Percentiles rank a stretch among this genome's conserved stretches.
phyloP scores from a whole-genome alignment of 495 filamentous ascomycete species.

The Penicillium chermesinum region DNA sequence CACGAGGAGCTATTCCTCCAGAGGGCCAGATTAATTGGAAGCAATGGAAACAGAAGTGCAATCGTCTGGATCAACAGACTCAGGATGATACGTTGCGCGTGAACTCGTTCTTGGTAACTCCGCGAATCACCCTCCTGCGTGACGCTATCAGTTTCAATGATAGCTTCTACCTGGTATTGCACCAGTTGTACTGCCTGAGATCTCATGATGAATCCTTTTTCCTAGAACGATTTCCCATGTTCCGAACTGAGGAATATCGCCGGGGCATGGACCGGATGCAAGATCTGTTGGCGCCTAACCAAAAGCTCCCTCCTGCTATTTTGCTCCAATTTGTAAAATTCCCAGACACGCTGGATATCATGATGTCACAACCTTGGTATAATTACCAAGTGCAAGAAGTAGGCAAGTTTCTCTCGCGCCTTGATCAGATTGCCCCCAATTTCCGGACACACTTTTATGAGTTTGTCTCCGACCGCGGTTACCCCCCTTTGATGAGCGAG shows the following conservation, averaged over 20 bases:
- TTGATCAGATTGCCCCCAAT: slow-evolving; percentile 27
- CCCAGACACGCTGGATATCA: not conserved
- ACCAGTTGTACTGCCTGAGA: slow-evolving; percentile 59
- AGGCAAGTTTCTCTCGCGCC: slow-evolving; percentile 7
- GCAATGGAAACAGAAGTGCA: not conserved
- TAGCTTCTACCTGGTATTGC: slow-evolving; percentile 58
- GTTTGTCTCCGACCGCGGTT: slow-evolving; percentile 32
- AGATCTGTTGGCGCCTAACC: slow-evolving; percentile 8
- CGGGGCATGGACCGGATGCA: not conserved
- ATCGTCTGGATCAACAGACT: not conserved
- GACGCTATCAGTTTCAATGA: slow-evolving; percentile 55
- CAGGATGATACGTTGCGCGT: not conserved
- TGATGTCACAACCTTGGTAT: slow-evolving; percentile 8
- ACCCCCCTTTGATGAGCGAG: slow-evolving; percentile 60
- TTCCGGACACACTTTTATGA: slow-evolving; percentile 25
- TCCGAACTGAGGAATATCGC: slow-evolving; percentile 1
- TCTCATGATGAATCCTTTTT: slow-evolving; percentile 27
- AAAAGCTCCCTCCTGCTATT: not conserved
- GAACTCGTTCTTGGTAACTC: slow-evolving; percentile 5
- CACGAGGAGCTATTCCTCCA: too few species aligned
- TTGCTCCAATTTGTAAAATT: slow-evolving; percentile 1
- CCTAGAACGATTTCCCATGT: slow-evolving; percentile 11
- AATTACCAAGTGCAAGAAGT: not conserved
- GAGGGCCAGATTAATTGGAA: not conserved
- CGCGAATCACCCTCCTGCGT: slow-evolving; percentile 50